Conservation (phyloP, 441 rosid species). For the Bruguiera hainesii region DNA sequence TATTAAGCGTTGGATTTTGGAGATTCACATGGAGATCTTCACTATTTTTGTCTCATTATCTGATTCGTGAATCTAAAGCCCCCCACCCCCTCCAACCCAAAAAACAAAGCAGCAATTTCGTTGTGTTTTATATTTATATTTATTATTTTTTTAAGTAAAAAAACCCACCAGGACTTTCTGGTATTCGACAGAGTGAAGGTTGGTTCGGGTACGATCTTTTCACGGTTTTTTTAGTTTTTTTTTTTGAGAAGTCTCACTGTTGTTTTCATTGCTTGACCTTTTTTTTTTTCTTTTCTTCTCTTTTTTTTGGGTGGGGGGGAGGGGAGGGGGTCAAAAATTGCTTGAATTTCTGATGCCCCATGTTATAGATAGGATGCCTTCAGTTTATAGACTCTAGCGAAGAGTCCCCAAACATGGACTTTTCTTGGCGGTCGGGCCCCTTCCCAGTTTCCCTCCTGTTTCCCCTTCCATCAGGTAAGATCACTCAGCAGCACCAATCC, state of each 20-base stretch:
- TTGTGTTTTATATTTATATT: not conserved
- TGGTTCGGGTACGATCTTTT: not conserved
- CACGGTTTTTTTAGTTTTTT: not conserved
- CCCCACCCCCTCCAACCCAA: not conserved
- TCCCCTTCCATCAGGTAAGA: slow-evolving; percentile 20
- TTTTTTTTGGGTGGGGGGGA: too few relatives aligned
- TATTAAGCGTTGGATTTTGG: slow-evolving; percentile 16
- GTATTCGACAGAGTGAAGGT: not conserved
- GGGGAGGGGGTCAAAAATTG: too few relatives aligned
- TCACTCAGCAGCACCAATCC: slow-evolving; percentile 12
- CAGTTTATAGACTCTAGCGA: slow-evolving; percentile 3
- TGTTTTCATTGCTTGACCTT: not conserved
- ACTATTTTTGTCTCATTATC: slow-evolving; percentile 15
- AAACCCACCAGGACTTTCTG: too few relatives aligned
- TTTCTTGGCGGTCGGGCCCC: not conserved
- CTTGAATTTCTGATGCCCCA: too few relatives aligned
- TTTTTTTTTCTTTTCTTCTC: too few relatives aligned
- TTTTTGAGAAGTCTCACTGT: too few relatives aligned
- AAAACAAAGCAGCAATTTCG: not conserved
- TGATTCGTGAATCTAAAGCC: slow-evolving; percentile 8
- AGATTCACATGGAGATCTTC: slow-evolving; percentile 15
- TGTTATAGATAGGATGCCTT: not conserved
- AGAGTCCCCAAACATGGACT: slow-evolving; percentile 27
- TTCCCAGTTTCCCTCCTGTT: not conserved
- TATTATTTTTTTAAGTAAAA: too few relatives aligned